A percentile compares a stretch with the other conserved stretches of the same genome.
These are phyloP conservation scores for Pyrrhoderma lamaoense DNA, from an alignment of 1,284 basidiomycete species.

Conservation along the genomic window DNA sequence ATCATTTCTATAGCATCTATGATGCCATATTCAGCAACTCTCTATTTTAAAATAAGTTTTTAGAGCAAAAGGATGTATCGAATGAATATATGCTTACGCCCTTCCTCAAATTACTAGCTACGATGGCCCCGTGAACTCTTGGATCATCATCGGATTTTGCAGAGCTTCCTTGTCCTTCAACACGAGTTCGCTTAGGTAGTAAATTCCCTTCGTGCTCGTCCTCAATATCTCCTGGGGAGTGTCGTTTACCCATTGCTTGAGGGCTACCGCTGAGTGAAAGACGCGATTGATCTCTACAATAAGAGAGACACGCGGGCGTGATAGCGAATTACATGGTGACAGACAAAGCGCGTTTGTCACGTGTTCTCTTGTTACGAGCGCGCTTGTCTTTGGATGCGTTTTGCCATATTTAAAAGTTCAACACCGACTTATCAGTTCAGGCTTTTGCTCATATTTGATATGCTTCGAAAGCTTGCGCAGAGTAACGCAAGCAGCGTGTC, in stretches of 20 bases:
- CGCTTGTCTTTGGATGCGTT: neutral
- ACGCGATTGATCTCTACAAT: neutral
- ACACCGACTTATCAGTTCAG: no score
- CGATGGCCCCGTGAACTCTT: conserved; percentile 54
- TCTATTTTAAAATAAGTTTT: conserved; percentile 33
- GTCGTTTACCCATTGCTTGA: conserved; percentile 18
- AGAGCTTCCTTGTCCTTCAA: conserved; percentile 20
- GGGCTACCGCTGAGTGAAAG: neutral
- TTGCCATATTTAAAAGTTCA: conserved; percentile 4
- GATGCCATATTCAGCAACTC: conserved; percentile 77
- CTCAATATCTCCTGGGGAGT: neutral
- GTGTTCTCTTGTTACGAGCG: conserved; percentile 6
- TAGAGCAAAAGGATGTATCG: no score
- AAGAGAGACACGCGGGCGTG: conserved; percentile 2
- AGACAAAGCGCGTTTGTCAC: neutral
- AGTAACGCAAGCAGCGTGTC: conserved; percentile 1
- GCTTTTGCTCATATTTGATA: neutral
- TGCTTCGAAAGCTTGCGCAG: conserved; percentile 1
- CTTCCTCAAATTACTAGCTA: conserved; percentile 41
- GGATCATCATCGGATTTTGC: conserved; percentile 32
- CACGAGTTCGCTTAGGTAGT: conserved; percentile 19
- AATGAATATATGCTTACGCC: no score
- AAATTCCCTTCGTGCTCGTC: conserved; percentile 8
- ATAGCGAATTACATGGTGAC: no score
- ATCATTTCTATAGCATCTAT: conserved; percentile 82